Evolutionary conservation across 2,329 filamentous ascomycete species (phyloP).

Genomic region (Thelonectria discophora): DNA sequence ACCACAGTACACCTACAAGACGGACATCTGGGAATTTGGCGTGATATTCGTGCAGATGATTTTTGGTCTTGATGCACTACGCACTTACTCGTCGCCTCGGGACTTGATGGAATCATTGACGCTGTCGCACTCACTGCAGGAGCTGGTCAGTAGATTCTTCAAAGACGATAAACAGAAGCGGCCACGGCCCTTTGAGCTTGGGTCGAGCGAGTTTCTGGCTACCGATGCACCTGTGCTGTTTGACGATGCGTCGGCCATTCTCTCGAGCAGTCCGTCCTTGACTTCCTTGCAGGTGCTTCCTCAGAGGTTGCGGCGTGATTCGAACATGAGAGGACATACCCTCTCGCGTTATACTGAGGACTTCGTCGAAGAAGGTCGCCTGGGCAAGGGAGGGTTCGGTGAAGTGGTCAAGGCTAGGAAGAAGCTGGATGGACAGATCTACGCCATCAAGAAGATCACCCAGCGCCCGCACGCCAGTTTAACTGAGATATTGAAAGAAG

Average conservation of each 20-base stretch:
- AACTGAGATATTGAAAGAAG: slow-evolving; percentile 84
- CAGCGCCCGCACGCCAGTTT: slow-evolving; percentile 81
- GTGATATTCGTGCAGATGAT: slow-evolving; percentile 94
- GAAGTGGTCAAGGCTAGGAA: slow-evolving; percentile 96
- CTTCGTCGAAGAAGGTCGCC: slow-evolving; percentile 86
- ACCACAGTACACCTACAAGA: slow-evolving; percentile 75
- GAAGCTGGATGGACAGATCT: slow-evolving; percentile 91
- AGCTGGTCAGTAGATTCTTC: slow-evolving; percentile 86
- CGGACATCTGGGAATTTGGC: slow-evolving; percentile 95
- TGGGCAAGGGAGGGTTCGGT: slow-evolving; percentile 95
- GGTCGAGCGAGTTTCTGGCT: slow-evolving; percentile 71
- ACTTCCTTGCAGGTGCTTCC: slow-evolving; percentile 55
- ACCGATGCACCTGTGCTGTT: slow-evolving; percentile 69
- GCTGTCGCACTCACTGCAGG: slow-evolving; percentile 78
- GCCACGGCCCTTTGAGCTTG: slow-evolving; percentile 79
- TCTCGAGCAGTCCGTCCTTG: slow-evolving; percentile 54
- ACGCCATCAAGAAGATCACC: slow-evolving; percentile 96
- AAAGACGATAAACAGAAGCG: slow-evolving; percentile 84
- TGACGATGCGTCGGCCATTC: slow-evolving; percentile 52
- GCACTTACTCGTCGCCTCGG: slow-evolving; percentile 81
- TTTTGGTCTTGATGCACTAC: slow-evolving; percentile 80
- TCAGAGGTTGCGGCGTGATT: slow-evolving; percentile 68
- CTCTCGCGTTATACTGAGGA: slow-evolving; percentile 86
- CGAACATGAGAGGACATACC: slow-evolving; percentile 59
- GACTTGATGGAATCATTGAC: slow-evolving; percentile 75